A percentile compares a stretch with the other conserved stretches of the same genome.
Conservation (phyloP, 495 filamentous ascomycete species). For the Neurospora africana region DNA sequence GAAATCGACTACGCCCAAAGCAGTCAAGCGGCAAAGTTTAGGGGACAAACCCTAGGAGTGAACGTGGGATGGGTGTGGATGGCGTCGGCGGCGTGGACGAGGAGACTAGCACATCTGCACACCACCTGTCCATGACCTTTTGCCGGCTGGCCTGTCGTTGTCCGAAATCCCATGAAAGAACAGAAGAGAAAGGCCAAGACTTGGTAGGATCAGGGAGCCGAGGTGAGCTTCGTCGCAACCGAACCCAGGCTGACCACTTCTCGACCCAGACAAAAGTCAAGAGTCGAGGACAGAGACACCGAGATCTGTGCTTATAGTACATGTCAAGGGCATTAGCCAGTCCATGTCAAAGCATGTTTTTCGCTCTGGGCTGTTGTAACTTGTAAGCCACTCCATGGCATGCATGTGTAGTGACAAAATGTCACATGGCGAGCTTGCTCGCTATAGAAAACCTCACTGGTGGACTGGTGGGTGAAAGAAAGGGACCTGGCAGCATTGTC, state of each 20-base stretch:
- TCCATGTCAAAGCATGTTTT: neutral
- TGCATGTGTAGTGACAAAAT: neutral
- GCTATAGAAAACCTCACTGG: neutral
- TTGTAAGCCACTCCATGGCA: neutral
- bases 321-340: neutral
- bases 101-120: neutral
- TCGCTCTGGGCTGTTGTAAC: neutral
- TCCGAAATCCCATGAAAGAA: neutral
- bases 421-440: neutral
- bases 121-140: neutral
- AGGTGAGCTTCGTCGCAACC: neutral
- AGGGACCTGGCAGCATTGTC: neutral
- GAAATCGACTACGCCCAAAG: slow-evolving; percentile 14
- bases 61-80: neutral
- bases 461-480: neutral
- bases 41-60: neutral
- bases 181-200: neutral
- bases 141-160: neutral
- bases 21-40: slow-evolving; percentile 1
- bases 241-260: neutral
- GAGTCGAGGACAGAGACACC: neutral
- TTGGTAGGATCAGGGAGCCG: neutral
- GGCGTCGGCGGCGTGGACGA: neutral
- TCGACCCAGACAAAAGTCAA: neutral
- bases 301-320: neutral